Base-by-base conservation (phyloP, 2,329 filamentous ascomycete genomes). In the Fusarium annulatum region DNA sequence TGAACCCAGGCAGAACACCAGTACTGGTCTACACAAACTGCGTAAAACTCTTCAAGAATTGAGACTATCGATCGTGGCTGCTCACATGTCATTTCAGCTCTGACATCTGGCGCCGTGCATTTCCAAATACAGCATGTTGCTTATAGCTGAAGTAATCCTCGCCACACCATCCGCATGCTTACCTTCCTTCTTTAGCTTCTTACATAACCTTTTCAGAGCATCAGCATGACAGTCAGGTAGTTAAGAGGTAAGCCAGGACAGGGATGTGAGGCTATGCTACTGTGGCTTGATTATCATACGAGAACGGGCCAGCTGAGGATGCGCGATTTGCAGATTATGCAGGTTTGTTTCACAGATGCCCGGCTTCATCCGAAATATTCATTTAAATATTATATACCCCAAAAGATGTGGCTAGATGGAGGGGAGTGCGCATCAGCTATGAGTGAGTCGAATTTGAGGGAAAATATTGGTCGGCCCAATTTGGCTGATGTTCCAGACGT, bases 1-100 rank as follows among this genome's bases (percentile, higher is more conserved):
- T 14, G 0, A 1, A 33, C 7, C 3, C 21, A 0, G 5, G 1
- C 9, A 49, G 7, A n/a, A 3, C 1, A n/a, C 3, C 19, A 11
- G 16, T 6, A 1, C 4, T 28, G 26, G 4, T 30, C 26, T 41
- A 23, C 6, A 43, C 8, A 16, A 5, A 30, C 9, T 9, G 19
- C 3, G 4, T 6, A n/a, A 16, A 21, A 1, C 6, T 21, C 5
- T 2, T 11, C 19, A 48, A 30, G 14, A 48, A 33, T n/a, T n/a
- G 26, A 16, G 26, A 16, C 14, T 30, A 21, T 30, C 11, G 45
- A 11, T n/a, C 2, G 19, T 55, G 36, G 34, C 19, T 42, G 18
- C 28, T 42, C 3, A n/a, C 19, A 41, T 41, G 51, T 5, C 10
- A 42, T 30, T 21, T 55, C 51, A 55, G 36, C 51, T 55, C 4